Percentiles rank a stretch among this genome's conserved stretches.
Evolutionary conservation across 352 stramenopile genomes (phyloP).

Genomic region (Pythium insidiosum): DNA sequence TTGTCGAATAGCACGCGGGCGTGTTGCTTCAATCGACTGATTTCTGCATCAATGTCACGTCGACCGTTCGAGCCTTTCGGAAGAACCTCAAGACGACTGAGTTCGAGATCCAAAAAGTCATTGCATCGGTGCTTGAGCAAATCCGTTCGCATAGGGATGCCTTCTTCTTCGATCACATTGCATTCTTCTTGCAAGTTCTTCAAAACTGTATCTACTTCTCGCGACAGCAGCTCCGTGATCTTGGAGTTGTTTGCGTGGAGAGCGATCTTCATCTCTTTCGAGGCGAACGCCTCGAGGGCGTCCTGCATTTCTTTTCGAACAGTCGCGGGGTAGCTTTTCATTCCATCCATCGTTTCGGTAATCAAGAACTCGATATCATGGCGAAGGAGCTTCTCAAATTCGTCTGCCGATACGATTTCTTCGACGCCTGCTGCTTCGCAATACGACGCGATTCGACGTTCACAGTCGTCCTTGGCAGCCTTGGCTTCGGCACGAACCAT

Average conservation of each 20-base stretch:
- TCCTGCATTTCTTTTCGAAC: conserved; percentile 59
- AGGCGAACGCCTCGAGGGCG: conserved; percentile 33
- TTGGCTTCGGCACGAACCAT: conserved; percentile 77
- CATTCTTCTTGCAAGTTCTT: conserved; percentile 49
- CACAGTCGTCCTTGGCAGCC: conserved; percentile 42
- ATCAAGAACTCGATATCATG: conserved; percentile 53
- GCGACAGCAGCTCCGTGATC: conserved; percentile 35
- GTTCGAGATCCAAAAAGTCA: conserved; percentile 31
- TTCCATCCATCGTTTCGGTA: conserved; percentile 35
- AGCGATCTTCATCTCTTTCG: conserved; percentile 66
- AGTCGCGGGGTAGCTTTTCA: conserved; percentile 33
- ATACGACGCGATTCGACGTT: conserved; percentile 51
- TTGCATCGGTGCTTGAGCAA: conserved; percentile 43
- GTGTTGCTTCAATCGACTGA: conserved; percentile 45
- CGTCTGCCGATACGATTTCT: conserved; percentile 43
- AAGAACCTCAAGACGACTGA: conserved; percentile 40
- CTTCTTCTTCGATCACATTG: conserved; percentile 40
- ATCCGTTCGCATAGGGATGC: conserved; percentile 47
- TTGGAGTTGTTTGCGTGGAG: conserved; percentile 67
- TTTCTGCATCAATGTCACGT: conserved; percentile 39
- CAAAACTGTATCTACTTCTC: conserved; percentile 47
- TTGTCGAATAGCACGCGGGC: conserved; percentile 63
- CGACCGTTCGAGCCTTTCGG: conserved; percentile 38
- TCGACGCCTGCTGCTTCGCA: conserved; percentile 58
- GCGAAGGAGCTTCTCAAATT: conserved; percentile 48